Evolutionary conservation across 495 filamentous ascomycete species (phyloP).

Genomic region (Xylaria venustula): DNA sequence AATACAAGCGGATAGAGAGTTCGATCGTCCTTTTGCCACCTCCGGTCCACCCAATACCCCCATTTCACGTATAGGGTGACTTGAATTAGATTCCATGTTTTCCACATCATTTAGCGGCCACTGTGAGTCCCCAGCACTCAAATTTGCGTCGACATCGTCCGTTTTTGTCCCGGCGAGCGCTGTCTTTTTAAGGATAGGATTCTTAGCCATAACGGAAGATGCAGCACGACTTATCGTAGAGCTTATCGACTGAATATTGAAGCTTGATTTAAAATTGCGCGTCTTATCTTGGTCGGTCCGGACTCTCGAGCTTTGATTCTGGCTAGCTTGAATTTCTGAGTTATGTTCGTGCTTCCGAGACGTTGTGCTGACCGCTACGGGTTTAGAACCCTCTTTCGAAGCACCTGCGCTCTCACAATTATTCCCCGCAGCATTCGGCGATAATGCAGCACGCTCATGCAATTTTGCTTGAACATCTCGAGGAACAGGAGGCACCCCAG

Average conservation of each 20-base stretch:
- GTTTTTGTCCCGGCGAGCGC: conserved; percentile 23
- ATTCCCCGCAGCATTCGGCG: conserved; percentile 31
- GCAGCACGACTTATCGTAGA: conserved; percentile 28
- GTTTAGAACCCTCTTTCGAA: conserved; percentile 27
- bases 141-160: background rate
- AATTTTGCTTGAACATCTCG: conserved; percentile 34
- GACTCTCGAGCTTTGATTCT: conserved; percentile 3
- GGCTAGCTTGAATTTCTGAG: conserved; percentile 25
- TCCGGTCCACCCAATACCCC: background rate
- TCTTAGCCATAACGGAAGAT: conserved; percentile 29
- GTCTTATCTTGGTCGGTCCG: conserved; percentile 5
- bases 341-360: conserved; percentile 33
- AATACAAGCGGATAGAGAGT: conserved; percentile 3
- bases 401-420: conserved; percentile 32
- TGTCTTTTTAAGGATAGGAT: conserved; percentile 36
- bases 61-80: background rate
- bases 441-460: conserved; percentile 28
- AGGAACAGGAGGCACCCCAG: conserved; percentile 31
- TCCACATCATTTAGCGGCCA: background rate
- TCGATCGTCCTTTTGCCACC: background rate
- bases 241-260: conserved; percentile 26
- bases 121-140: background rate
- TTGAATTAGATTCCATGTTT: background rate
- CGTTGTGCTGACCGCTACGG: conserved; percentile 39
- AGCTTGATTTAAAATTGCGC: conserved; percentile 25